Conservation (phyloP, 2,329 filamentous ascomycete species). For the Botrytis hyacinthi region DNA sequence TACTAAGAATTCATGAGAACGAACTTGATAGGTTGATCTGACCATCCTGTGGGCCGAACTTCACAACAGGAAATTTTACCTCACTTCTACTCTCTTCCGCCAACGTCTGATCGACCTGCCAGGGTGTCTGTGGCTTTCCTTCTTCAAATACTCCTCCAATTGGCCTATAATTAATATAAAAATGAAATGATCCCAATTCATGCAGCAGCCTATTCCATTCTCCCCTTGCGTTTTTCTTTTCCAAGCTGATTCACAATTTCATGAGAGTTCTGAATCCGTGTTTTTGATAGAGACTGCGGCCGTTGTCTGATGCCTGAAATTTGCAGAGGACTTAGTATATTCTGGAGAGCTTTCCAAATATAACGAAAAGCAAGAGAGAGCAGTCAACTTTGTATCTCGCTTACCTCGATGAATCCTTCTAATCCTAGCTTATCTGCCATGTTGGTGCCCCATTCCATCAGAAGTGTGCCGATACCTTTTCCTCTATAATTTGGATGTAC, state of each 20-base stretch:
- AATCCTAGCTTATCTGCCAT: constrained; percentile 10
- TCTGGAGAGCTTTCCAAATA: not conserved
- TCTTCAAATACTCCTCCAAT: not conserved
- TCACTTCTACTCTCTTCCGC: not conserved
- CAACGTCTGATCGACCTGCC: constrained; percentile 3
- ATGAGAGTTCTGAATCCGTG: not conserved
- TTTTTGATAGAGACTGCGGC: not conserved
- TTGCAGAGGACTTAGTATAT: not conserved
- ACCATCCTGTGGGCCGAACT: not conserved
- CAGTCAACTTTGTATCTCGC: not conserved
- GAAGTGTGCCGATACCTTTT: constrained; percentile 8
- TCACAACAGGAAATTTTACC: not conserved
- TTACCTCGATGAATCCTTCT: constrained; percentile 8
- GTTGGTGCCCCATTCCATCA: not conserved
- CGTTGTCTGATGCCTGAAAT: not conserved
- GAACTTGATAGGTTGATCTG: too few relatives aligned
- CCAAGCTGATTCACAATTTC: not conserved
- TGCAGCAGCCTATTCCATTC: not conserved
- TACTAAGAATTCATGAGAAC: not conserved
- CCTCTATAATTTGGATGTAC: constrained; percentile 12
- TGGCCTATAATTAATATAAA: not conserved
- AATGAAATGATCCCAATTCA: constrained; percentile 3
- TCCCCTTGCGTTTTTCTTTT: not conserved
- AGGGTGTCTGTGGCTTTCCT: not conserved
- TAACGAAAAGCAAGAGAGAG: not conserved